Base-by-base conservation (phyloP, 805 yeast genomes). In the Cyberlindnera mycetangii region DNA sequence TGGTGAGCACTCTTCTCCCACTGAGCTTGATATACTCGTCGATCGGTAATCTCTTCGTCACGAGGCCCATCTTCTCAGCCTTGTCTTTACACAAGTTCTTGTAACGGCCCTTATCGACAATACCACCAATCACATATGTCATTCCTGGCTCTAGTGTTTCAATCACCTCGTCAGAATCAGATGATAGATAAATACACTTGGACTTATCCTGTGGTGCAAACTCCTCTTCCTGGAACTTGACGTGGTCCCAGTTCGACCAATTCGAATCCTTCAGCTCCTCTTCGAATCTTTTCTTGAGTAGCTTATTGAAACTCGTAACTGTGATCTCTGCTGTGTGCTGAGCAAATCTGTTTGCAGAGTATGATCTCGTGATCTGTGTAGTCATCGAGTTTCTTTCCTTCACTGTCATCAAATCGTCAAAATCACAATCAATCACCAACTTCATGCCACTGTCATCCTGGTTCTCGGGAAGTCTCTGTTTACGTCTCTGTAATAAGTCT, bases 91-190 rank as follows among this genome's bases (percentile, higher is more conserved):
- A 92, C 27, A 92, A 65, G 50, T 74, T 71, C 64, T 88, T 87
- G 67, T 89, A 83, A 55, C 98, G 76, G 48, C 95, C 95, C 63
- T 92, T 92, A 63, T 92, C 99, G 3, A 92, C 98, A 45, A 92
- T 92, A 0, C 98, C 99, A 9, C 99, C 99, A 39, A 92, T 81
- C 34, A 92, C 79, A 55, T 92, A 92, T 0, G 95, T 86, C 60
- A 74, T 70, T 3, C 83, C 86, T 5, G 80, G 78, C 49, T 83
- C 80, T 42, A 92, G 68, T 20, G 70, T 76, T 10, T 75, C 78
- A 28, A 93, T 56, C 18, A 71, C 78, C 7, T 83, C 85, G 8
- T 82, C 85, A 0, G 97, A 83, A 56, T 92, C 99, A 0, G 97
- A 95, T 0, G 95, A 83, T 30, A 92, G 67, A 57, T 93, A 92